These are phyloP conservation scores for Tricharina praecox DNA, from an alignment of 495 filamentous ascomycete species.

Conservation along the genomic window DNA sequence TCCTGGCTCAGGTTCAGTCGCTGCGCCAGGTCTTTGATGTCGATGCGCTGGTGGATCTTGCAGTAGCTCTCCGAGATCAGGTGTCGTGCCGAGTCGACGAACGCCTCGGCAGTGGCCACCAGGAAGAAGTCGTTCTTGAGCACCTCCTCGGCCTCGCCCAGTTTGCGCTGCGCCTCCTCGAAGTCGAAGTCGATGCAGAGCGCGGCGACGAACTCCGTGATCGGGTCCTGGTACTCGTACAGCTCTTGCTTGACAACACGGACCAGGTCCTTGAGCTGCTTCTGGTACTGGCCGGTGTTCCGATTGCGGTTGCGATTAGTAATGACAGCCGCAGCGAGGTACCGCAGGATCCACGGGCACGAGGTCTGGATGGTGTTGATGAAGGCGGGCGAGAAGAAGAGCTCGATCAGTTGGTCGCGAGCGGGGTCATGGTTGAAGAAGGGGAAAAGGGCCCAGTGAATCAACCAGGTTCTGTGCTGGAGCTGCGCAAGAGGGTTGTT, in stretches of 20 bases:
- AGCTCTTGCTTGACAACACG: slow-evolving; percentile 87
- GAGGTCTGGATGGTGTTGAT: slow-evolving; percentile 98
- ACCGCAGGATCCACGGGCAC: slow-evolving; percentile 92
- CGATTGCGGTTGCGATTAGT: slow-evolving; percentile 73
- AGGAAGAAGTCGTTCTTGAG: slow-evolving; percentile 93
- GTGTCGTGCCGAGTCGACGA: slow-evolving; percentile 87
- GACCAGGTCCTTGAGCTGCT: slow-evolving; percentile 92
- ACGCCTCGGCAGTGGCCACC: slow-evolving; percentile 61
- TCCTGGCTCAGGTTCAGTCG: slow-evolving; percentile 77
- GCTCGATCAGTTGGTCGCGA: slow-evolving; percentile 74
- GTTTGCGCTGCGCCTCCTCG: slow-evolving; percentile 87
- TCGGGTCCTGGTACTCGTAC: slow-evolving; percentile 91
- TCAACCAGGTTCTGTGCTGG: slow-evolving; percentile 83
- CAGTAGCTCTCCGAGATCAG: slow-evolving; percentile 96
- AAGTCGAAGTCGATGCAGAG: slow-evolving; percentile 98
- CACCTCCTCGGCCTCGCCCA: slow-evolving; percentile 80
- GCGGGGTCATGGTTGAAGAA: slow-evolving; percentile 95
- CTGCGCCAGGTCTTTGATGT: slow-evolving; percentile 88
- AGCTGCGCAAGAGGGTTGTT: slow-evolving; percentile 90
- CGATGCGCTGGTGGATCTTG: slow-evolving; percentile 97
- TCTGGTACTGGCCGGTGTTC: slow-evolving; percentile 78
- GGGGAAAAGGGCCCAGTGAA: slow-evolving; percentile 97
- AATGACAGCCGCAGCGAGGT: slow-evolving; percentile 87
- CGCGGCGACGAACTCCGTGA: slow-evolving; percentile 90
- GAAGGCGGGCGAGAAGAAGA: slow-evolving; percentile 88